Conservation (phyloP, 129 eudicot species). For the Oenanthe sinensis region DNA sequence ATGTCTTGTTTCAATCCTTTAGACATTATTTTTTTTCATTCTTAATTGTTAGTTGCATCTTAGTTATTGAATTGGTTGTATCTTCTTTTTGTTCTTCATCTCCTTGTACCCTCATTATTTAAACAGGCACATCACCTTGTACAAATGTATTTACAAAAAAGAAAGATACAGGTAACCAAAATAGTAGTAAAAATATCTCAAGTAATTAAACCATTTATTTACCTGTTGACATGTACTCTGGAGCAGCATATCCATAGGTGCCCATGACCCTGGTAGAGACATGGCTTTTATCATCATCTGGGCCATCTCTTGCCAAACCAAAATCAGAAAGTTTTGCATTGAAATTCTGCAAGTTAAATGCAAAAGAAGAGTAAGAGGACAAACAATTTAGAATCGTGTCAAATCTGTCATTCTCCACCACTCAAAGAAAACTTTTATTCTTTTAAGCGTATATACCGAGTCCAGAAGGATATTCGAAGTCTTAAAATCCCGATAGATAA, state of each 20-base stretch:
- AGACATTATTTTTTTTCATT: background rate
- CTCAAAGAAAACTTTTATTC: background rate
- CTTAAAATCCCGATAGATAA: slow-evolving; percentile 84
- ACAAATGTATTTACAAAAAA: background rate
- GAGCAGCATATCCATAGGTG: slow-evolving; percentile 93
- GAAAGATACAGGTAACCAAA: background rate
- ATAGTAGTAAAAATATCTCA: background rate
- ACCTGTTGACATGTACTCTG: slow-evolving; percentile 89
- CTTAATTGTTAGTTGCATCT: background rate
- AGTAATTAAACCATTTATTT: background rate
- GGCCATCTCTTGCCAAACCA: slow-evolving; percentile 89
- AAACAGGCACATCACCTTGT: background rate
- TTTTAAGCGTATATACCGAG: slow-evolving; percentile 35
- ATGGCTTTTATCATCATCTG: slow-evolving; percentile 79
- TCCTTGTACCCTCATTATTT: background rate
- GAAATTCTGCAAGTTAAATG: slow-evolving; percentile 48
- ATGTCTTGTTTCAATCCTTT: background rate
- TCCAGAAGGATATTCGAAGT: slow-evolving; percentile 87
- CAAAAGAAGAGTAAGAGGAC: background rate
- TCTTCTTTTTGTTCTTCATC: background rate
- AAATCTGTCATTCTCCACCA: background rate
- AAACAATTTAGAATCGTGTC: background rate
- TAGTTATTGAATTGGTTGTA: too few species aligned
- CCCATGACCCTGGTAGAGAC: slow-evolving; percentile 95
- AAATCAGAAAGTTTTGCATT: slow-evolving; percentile 90